Percentiles rank a stretch among this genome's conserved stretches.
These are phyloP conservation scores for Allomyces javanicus DNA, from an alignment of 192 early-diverging fungal genomes.

Conservation along the genomic window DNA sequence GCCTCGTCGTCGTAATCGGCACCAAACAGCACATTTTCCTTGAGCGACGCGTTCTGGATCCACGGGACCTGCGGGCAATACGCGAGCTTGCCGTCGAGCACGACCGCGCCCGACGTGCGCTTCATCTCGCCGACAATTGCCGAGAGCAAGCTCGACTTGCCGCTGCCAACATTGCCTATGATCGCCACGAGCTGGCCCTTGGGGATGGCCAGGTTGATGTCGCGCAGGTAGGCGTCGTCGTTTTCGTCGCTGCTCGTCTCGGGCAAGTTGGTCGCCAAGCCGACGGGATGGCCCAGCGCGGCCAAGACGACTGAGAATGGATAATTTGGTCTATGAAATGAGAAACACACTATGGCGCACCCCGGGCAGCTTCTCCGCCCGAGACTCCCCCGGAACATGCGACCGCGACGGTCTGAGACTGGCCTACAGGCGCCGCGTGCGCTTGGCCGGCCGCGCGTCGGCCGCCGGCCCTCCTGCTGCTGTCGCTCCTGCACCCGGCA, in stretches of 20 bases:
- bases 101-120: constrained; percentile 8
- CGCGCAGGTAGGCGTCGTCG: constrained; percentile 9
- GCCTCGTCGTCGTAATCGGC: constrained; percentile 24
- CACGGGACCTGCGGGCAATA: constrained; percentile 43
- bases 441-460: background rate
- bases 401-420: too few relatives aligned
- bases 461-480: background rate
- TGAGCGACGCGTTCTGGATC: constrained; percentile 44
- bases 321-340: too few relatives aligned
- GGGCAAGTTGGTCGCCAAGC: background rate
- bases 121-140: constrained; percentile 32
- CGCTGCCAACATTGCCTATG: constrained; percentile 39
- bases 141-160: constrained; percentile 39
- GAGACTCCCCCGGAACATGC: too few relatives aligned
- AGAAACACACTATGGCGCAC: too few relatives aligned
- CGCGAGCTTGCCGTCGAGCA: constrained; percentile 6
- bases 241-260: constrained; percentile 5
- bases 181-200: constrained; percentile 35
- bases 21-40: constrained; percentile 50
- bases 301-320: too few relatives aligned
- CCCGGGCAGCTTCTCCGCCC: too few relatives aligned
- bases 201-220: constrained; percentile 23
- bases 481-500: background rate
- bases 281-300: background rate
- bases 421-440: too few relatives aligned